phyloP scores from a whole-genome alignment of 108 stramenopile species.

The Skeletonema costatum region DNA sequence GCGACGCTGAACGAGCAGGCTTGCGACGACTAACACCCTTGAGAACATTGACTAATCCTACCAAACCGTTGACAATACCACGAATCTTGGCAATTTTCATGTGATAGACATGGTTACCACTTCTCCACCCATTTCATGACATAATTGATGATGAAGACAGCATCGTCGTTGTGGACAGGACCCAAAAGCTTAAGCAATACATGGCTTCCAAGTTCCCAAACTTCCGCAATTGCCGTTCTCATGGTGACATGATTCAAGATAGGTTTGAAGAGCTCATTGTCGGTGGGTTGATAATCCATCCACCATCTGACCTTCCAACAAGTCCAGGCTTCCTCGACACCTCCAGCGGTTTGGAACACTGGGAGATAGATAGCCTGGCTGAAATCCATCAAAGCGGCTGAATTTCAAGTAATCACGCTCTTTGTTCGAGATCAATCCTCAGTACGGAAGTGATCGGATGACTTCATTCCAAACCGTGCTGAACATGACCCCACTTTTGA shows the following conservation, averaged over 20 bases:
- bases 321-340: constrained; percentile 89
- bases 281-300: constrained; percentile 66
- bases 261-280: constrained; percentile 83
- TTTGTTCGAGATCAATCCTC: constrained; percentile 93
- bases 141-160: constrained; percentile 66
- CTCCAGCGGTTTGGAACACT: constrained; percentile 96
- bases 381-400: constrained; percentile 93
- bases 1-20: constrained; percentile 46
- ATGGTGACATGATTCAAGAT: constrained; percentile 86
- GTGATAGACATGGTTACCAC: constrained; percentile 58
- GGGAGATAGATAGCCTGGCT: constrained; percentile 97
- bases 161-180: constrained; percentile 80
- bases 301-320: constrained; percentile 75
- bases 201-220: constrained; percentile 93
- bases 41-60: constrained; percentile 68
- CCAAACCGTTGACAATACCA: constrained; percentile 57
- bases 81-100: constrained; percentile 69
- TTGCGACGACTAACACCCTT: constrained; percentile 81
- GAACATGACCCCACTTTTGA: constrained; percentile 98
- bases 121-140: constrained; percentile 84
- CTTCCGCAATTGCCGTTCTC: constrained; percentile 94
- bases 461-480: constrained; percentile 98
- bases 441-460: constrained; percentile 85
- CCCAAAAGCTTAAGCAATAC: constrained; percentile 83
- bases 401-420: constrained; percentile 95